Evolutionary conservation across 495 filamentous ascomycete species (phyloP).

Genomic region (Aspergillus carlsbadensis): DNA sequence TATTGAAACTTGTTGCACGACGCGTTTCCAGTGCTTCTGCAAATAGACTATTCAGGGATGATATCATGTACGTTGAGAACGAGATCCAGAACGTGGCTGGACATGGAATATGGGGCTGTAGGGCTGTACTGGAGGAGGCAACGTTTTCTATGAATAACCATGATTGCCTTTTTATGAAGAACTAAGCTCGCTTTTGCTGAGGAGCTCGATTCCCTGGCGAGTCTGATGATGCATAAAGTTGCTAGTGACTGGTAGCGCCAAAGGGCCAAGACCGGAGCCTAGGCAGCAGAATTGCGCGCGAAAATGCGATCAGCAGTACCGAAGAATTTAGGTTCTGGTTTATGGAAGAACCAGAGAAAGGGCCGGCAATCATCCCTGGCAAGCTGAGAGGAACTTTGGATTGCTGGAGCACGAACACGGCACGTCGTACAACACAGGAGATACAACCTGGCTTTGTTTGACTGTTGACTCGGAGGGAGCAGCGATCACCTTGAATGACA

Average conservation of each 20-base stretch:
- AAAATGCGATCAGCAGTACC: constrained; percentile 3
- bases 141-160: not conserved
- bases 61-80: not conserved
- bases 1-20: too few species aligned
- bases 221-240: not conserved
- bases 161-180: not conserved
- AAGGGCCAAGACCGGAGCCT: not conserved
- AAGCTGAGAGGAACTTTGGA: too few species aligned
- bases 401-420: not conserved
- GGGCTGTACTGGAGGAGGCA: not conserved
- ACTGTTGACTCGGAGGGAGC: not conserved
- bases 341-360: not conserved
- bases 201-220: not conserved
- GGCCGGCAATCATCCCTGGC: not conserved
- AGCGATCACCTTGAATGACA: not conserved
- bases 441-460: too few species aligned
- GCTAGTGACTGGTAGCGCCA: not conserved
- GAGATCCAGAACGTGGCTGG: constrained; percentile 1
- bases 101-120: not conserved
- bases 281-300: constrained; percentile 12
- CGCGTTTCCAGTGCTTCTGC: not conserved
- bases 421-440: too few species aligned
- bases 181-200: not conserved
- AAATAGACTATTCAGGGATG: not conserved
- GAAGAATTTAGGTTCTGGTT: not conserved